Conservation (phyloP, 2,329 filamentous ascomycete genomes). For the Akanthomyces muscarius region DNA sequence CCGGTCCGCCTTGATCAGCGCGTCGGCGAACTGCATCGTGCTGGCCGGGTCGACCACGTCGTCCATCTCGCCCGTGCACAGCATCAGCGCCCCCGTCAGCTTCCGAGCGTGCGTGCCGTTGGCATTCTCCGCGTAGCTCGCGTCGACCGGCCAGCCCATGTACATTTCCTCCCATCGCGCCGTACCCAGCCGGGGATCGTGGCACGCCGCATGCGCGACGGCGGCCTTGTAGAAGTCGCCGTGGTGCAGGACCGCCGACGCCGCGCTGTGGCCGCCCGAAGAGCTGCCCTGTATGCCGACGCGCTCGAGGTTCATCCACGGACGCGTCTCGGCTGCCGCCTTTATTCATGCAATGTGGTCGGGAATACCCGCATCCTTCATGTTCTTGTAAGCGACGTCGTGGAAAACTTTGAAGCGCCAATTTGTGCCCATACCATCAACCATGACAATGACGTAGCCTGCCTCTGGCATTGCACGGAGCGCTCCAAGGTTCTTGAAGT, state of each 20-base stretch:
- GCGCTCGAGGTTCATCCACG: conserved; percentile 28
- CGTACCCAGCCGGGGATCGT: conserved; percentile 30
- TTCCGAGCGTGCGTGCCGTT: conserved; percentile 28
- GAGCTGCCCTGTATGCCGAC: conserved; percentile 29
- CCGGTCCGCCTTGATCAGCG: conserved; percentile 27
- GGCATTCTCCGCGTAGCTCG: conserved; percentile 26
- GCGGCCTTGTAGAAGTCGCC: conserved; percentile 29
- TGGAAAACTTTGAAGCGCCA: conserved; percentile 30
- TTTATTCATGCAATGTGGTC: conserved; percentile 29
- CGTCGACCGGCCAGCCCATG: conserved; percentile 31
- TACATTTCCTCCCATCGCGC: conserved; percentile 31
- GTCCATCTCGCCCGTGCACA: conserved; percentile 29
- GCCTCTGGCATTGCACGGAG: conserved; percentile 24
- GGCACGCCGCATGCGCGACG: conserved; percentile 26
- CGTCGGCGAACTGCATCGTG: conserved; percentile 27
- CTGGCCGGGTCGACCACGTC: conserved; percentile 29
- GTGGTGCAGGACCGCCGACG: conserved; percentile 26
- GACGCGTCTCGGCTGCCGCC: conserved; percentile 25
- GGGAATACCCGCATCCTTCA: conserved; percentile 27
- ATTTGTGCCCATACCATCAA: conserved; percentile 32
- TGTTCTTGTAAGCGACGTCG: conserved; percentile 28
- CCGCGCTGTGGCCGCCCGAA: conserved; percentile 29
- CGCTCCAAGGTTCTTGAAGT: conserved; percentile 21
- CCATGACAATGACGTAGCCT: conserved; percentile 27
- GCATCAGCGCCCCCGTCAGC: conserved; percentile 26